Evolutionary conservation across 2,329 filamentous ascomycete species (phyloP).

Genomic region (Hymenoscyphus linearis): DNA sequence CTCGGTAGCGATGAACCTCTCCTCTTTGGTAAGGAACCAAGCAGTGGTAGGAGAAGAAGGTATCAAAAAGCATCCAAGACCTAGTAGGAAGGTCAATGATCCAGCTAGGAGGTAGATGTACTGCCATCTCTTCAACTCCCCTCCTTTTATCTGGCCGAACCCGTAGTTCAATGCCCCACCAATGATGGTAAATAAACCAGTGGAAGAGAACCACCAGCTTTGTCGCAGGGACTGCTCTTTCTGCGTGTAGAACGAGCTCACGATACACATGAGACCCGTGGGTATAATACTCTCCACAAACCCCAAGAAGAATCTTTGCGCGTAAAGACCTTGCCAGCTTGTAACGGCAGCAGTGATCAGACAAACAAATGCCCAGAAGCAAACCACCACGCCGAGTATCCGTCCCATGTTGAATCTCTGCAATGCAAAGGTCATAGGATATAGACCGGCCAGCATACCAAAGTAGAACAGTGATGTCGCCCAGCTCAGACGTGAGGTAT

Average conservation of each 20-base stretch:
- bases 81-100: slow-evolving; percentile 57
- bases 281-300: slow-evolving; percentile 61
- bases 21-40: slow-evolving; percentile 61
- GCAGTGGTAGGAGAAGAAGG: slow-evolving; percentile 62
- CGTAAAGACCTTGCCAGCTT: slow-evolving; percentile 57
- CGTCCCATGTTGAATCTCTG: slow-evolving; percentile 63
- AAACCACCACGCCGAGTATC: slow-evolving; percentile 57
- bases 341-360: slow-evolving; percentile 65
- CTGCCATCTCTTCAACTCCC: slow-evolving; percentile 57
- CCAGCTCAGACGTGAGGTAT: slow-evolving; percentile 68
- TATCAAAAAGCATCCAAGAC: slow-evolving; percentile 57
- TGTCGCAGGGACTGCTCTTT: slow-evolving; percentile 59
- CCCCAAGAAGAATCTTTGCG: slow-evolving; percentile 58
- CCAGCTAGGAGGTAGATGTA: slow-evolving; percentile 66
- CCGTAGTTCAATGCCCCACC: slow-evolving; percentile 62
- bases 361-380: slow-evolving; percentile 63
- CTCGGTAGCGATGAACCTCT: slow-evolving; percentile 60
- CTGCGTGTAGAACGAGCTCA: slow-evolving; percentile 60
- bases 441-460: slow-evolving; percentile 68
- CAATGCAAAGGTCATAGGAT: slow-evolving; percentile 66
- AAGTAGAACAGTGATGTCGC: slow-evolving; percentile 78
- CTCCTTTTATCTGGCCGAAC: slow-evolving; percentile 56
- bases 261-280: slow-evolving; percentile 60
- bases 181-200: slow-evolving; percentile 51
- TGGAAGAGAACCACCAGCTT: slow-evolving; percentile 61